phyloP scores from a whole-genome alignment of 331 rosid species.

The Acacia concinna region DNA sequence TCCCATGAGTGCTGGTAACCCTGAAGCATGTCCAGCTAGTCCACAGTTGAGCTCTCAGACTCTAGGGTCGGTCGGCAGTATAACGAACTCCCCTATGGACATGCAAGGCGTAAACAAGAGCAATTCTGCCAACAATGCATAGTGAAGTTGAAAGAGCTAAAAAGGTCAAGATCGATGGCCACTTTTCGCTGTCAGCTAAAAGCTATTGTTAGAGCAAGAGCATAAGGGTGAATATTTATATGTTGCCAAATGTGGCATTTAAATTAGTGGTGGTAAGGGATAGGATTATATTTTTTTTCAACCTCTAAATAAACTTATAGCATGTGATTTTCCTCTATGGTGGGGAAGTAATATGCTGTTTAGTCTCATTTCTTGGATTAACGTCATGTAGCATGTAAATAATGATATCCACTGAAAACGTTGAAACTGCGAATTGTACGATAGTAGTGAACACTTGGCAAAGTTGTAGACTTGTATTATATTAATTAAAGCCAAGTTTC shows the following conservation, averaged over 20 bases:
- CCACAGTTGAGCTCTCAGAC: conserved; percentile 97
- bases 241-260: conserved; percentile 6
- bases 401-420: conserved; percentile 17
- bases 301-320: conserved; percentile 25
- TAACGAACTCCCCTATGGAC: conserved; percentile 85
- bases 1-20: conserved; percentile 82
- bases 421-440: not conserved
- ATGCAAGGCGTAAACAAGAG: conserved; percentile 88
- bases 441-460: not conserved
- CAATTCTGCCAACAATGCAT: conserved; percentile 63
- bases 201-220: conserved; percentile 1
- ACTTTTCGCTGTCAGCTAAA: not conserved
- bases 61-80: conserved; percentile 79
- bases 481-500: not conserved
- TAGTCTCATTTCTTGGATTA: conserved; percentile 4
- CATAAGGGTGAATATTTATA: conserved; percentile 4
- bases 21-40: conserved; percentile 91
- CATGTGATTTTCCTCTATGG: not conserved
- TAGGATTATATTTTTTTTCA: not conserved
- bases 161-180: conserved; percentile 7
- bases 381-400: conserved; percentile 26
- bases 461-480: not conserved
- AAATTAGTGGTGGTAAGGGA: not conserved
- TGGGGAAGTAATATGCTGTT: conserved; percentile 20
- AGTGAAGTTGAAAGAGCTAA: conserved; percentile 29